These are phyloP conservation scores for Pezicula neosporulosa DNA, from an alignment of 2,329 filamentous ascomycete species.

Conservation along the genomic window DNA sequence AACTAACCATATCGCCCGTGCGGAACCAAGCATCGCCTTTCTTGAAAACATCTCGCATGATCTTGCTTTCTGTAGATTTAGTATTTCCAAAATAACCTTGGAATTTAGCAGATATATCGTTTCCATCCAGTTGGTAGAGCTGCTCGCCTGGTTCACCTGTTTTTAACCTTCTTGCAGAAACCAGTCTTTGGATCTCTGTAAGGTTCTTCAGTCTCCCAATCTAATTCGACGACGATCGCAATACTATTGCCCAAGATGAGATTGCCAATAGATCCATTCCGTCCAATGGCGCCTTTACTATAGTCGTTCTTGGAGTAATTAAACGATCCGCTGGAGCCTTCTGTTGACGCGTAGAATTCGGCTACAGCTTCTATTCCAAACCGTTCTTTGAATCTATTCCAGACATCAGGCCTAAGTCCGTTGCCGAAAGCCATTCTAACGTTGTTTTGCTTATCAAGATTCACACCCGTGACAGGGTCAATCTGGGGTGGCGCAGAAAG, in stretches of 20 bases:
- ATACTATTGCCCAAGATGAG: constrained; percentile 47
- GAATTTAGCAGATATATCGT: constrained; percentile 62
- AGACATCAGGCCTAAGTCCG: constrained; percentile 80
- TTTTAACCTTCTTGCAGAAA: constrained; percentile 56
- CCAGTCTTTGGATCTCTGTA: constrained; percentile 65
- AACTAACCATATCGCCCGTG: constrained; percentile 77
- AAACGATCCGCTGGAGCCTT: constrained; percentile 66
- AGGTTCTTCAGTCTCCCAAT: constrained; percentile 67
- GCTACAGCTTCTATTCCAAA: constrained; percentile 71
- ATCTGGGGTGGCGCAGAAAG: constrained; percentile 60
- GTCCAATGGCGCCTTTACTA: constrained; percentile 73
- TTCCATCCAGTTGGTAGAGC: constrained; percentile 64
- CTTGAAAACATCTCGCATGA: constrained; percentile 68
- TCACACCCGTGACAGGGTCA: constrained; percentile 61
- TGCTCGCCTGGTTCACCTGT: constrained; percentile 71
- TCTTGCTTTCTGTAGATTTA: constrained; percentile 68
- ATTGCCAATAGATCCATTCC: constrained; percentile 60
- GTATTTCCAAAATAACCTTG: constrained; percentile 80
- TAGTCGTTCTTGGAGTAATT: constrained; percentile 73
- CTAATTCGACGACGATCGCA: constrained; percentile 67
- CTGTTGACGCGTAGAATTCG: constrained; percentile 80
- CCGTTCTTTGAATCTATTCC: constrained; percentile 77
- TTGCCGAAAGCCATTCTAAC: constrained; percentile 81
- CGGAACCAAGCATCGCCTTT: constrained; percentile 82
- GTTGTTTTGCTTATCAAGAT: constrained; percentile 68